Base-by-base conservation (phyloP, 2,329 filamentous ascomycete species). In the Epichloe gansuensis region DNA sequence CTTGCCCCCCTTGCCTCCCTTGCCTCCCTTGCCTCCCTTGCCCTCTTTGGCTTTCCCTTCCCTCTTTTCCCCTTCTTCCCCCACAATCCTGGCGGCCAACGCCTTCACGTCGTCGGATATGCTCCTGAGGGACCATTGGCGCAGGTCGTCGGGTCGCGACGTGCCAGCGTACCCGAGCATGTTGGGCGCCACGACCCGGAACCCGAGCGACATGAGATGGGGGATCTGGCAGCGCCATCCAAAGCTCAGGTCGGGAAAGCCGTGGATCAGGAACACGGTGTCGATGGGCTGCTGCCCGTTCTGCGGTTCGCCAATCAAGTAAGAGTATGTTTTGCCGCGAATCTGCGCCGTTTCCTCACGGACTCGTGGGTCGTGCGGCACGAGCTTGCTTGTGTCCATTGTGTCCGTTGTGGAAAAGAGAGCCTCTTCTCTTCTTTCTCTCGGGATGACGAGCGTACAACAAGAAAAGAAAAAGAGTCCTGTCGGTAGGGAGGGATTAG, bases 161-260 rank as follows among this genome's bases (percentile, higher is more conserved):
- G 87, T 93, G 53, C 80, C 77, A 27, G 86, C 87, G 65, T 93
- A 97, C 56, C 91, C 91, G 60, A 95, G 77, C 74, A 89, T 84
- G 68, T 96, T 89, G 0, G 89, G 86, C 11, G 81, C 87, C 25
- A 97, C 80, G 51, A 95, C 88, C 52, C 85, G 80, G 57, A 91
- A 78, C 23, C 84, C 85, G 52, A 88, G 73, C 5, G 82, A 75
- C 36, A 85, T 68, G 23, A 97, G 76, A 59, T 81, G 69, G 0
- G 90, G 89, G 54, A 96, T 85, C 68, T 96, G 90, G 68, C 87
- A 84, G 55, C 90, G 84, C 91, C 91, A 97, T 63, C 85, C 89
- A 63, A 89, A 82, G 8, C 81, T 80, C 17, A 93, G 69, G 68
- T 95, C 89, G 0, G 90, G 90, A 70, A 84, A 94, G 58, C 90